These are phyloP conservation scores for Scheffersomyces parashehatae DNA, from an alignment of 1,139 yeast genomes.

Conservation along the genomic window DNA sequence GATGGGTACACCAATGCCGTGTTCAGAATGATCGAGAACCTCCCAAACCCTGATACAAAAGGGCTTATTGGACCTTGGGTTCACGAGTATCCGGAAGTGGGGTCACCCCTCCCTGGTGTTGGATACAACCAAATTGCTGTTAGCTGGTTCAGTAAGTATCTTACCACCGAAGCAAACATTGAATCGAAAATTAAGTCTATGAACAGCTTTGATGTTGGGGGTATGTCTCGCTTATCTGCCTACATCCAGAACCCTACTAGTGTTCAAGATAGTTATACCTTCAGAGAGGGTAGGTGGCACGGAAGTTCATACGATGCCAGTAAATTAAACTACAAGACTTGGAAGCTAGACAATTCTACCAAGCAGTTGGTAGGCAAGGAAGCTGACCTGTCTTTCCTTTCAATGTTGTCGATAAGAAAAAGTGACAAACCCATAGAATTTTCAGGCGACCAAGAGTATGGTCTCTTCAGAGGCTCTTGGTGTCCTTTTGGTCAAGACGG, in stretches of 20 bases:
- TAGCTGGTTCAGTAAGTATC: conserved; percentile 37
- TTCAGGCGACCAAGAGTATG: conserved; percentile 36
- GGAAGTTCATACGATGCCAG: conserved; percentile 11
- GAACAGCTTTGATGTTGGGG: conserved; percentile 12
- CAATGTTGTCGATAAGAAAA: not conserved
- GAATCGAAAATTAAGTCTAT: not conserved
- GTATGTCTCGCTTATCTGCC: conserved; percentile 30
- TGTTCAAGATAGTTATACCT: conserved; percentile 29
- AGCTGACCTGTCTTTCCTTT: too few species aligned
- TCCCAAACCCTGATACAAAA: conserved; percentile 28
- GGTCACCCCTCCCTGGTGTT: conserved; percentile 41
- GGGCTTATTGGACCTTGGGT: conserved; percentile 46
- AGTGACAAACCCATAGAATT: conserved; percentile 8
- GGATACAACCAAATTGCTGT: conserved; percentile 40
- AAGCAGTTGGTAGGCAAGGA: not conserved
- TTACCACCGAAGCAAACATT: conserved; percentile 20
- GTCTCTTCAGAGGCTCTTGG: conserved; percentile 40
- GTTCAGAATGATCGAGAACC: conserved; percentile 36
- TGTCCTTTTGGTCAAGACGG: conserved; percentile 47
- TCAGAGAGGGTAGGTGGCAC: conserved; percentile 39
- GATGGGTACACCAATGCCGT: conserved; percentile 44
- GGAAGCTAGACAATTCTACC: not conserved
- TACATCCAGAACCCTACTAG: conserved; percentile 38
- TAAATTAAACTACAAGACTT: not conserved
- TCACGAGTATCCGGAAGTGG: conserved; percentile 46